Percentiles rank a stretch among this genome's conserved stretches.
These are phyloP conservation scores for Coniella lustricola DNA, from an alignment of 2,329 filamentous ascomycete genomes.

Conservation along the genomic window DNA sequence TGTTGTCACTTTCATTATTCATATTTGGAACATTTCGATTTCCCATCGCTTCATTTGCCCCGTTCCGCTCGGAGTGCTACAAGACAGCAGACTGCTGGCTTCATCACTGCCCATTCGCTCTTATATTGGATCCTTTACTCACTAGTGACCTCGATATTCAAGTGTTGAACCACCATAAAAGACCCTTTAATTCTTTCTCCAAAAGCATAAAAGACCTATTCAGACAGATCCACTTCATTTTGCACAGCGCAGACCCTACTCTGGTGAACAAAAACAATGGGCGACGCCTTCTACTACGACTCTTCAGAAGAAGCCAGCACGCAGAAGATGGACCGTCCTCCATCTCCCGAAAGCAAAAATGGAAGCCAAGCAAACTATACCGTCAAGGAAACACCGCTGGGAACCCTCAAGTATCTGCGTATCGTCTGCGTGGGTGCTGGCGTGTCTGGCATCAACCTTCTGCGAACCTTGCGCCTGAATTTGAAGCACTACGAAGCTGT, in stretches of 20 bases:
- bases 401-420: slow-evolving; percentile 32
- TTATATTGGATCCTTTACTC: neutral
- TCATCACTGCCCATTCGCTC: too few species aligned
- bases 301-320: neutral
- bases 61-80: neutral
- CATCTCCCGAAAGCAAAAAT: slow-evolving; percentile 16
- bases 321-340: slow-evolving; percentile 3
- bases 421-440: slow-evolving; percentile 39
- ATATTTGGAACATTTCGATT: too few species aligned
- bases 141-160: too few species aligned
- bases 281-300: neutral
- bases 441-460: slow-evolving; percentile 37
- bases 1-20: too few species aligned
- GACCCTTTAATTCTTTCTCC: too few species aligned
- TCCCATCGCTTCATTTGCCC: too few species aligned
- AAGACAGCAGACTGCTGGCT: neutral
- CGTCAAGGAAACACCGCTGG: slow-evolving; percentile 31
- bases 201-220: too few species aligned
- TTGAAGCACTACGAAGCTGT: slow-evolving; percentile 37
- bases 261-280: neutral
- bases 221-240: too few species aligned
- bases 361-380: slow-evolving; percentile 23
- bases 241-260: too few species aligned
- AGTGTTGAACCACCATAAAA: too few species aligned
- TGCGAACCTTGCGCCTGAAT: slow-evolving; percentile 36